Evolutionary conservation across 1,284 basidiomycete genomes (phyloP).

Genomic region (Ceratobasidium sp.): DNA sequence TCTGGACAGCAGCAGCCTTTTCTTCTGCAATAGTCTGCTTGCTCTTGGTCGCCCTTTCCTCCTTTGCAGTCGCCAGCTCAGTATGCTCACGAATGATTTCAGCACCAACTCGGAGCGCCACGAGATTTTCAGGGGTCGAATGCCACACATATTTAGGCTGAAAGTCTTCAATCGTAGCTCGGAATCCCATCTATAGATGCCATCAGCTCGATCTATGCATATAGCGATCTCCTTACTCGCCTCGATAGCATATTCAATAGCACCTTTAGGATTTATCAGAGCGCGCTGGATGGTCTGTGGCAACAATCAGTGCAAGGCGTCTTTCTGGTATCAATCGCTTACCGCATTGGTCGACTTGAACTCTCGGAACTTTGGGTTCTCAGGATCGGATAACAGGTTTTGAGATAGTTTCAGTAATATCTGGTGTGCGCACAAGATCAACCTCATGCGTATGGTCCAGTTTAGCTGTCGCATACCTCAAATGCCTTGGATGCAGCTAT

Average conservation of each 20-base stretch:
- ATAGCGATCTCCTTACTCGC: constrained; percentile 58
- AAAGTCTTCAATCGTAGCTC: constrained; percentile 67
- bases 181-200: constrained; percentile 73
- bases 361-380: constrained; percentile 73
- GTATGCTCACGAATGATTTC: constrained; percentile 72
- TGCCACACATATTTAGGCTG: constrained; percentile 74
- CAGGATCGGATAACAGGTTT: constrained; percentile 76
- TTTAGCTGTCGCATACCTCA: constrained; percentile 61
- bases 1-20: constrained; percentile 65
- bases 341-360: constrained; percentile 79
- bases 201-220: not conserved
- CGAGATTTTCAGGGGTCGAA: constrained; percentile 63
- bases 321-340: constrained; percentile 57
- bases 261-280: constrained; percentile 69
- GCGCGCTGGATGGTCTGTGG: constrained; percentile 52
- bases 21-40: constrained; percentile 70
- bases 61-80: constrained; percentile 67
- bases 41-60: constrained; percentile 62
- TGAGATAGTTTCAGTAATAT: constrained; percentile 75
- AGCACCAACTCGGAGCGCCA: constrained; percentile 71
- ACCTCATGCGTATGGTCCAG: not conserved
- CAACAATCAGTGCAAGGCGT: constrained; percentile 58
- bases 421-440: constrained; percentile 57
- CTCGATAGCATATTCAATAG: constrained; percentile 80
- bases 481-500: constrained; percentile 62